phyloP scores from a whole-genome alignment of 345 rosid species.

The Triadica sebifera region DNA sequence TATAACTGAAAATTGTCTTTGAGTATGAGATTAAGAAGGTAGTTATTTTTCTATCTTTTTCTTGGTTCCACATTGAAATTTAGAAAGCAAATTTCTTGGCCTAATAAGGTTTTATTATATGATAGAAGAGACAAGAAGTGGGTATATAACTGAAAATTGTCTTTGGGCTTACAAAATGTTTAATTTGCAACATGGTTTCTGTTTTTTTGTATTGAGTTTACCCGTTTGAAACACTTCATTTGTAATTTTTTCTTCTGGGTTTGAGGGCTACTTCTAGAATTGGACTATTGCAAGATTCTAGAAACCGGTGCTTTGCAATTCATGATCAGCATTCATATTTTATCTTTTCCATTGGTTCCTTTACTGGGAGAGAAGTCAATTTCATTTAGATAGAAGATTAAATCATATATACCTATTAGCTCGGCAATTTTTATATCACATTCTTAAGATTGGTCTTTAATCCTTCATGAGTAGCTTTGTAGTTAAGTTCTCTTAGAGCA shows the following conservation, averaged over 20 bases:
- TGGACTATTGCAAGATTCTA: background rate
- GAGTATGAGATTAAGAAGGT: conserved; percentile 37
- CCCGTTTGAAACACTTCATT: background rate
- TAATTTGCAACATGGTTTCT: background rate
- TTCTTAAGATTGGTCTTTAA: background rate
- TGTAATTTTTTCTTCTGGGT: background rate
- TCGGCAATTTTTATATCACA: background rate
- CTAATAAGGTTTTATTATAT: background rate
- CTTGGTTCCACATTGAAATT: background rate
- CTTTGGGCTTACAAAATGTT: background rate
- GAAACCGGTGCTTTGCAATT: background rate
- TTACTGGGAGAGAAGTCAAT: background rate
- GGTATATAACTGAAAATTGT: background rate
- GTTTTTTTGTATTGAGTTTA: background rate
- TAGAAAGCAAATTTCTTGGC: background rate
- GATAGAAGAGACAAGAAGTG: background rate
- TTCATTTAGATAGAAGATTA: background rate
- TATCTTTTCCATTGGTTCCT: background rate
- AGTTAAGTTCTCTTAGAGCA: background rate
- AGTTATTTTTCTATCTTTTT: conserved; percentile 6
- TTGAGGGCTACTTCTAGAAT: background rate
- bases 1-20: too few species aligned
- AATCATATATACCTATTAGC: background rate
- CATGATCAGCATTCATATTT: background rate
- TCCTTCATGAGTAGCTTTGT: background rate